Base-by-base conservation (phyloP, 2,329 filamentous ascomycete genomes). In the Aspergillus cejpii region DNA sequence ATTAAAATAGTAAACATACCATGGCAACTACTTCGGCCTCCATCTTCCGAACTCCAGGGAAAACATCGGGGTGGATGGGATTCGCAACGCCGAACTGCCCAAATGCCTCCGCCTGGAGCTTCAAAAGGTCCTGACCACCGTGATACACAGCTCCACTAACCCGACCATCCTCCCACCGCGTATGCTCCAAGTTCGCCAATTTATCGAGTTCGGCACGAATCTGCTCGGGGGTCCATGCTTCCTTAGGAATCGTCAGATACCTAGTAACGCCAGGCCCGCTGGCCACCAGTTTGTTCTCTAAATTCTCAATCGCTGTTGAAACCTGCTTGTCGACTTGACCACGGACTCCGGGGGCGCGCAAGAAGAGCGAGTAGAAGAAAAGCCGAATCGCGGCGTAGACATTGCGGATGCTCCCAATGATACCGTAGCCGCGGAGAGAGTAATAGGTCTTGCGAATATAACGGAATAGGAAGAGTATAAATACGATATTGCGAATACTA, bases 31-130 rank as follows among this genome's bases (percentile, higher is more conserved):
- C 75, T 72, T 98, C 92, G 36, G 92, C 91, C 74, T 98, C 92
- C 92, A 98, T 98, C 79, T 98, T 98, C 59, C 92, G 78, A 41
- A 98, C 90, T 21, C 91, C 92, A 12, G 92, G 92, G 71, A 98
- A 98, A 34, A 98, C 91, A 70, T 98, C 92, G 5, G 92, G 92
- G 66, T 98, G 92, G 56, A 98, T 92, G 2, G 92, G 92, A 67
- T 98, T 98, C 29, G 89, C 80, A 23, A 98, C 92, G 40, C 89
- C 91, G 66, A 98, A 98, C 67, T 86, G 85, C 53, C 86, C 85
- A 74, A 91, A 97, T 0, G 92, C 91, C 64, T 96, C 87, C 5
- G 87, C 86, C 72, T 98, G 92, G 29, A 98, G 74, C 60, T 84
- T 80, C 49, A 92, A 70, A 56, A 98, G 71, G 36, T 85, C 83